These are phyloP conservation scores for Nitzschia sp. DNA, from an alignment of 108 stramenopile species.

Conservation along the genomic window DNA sequence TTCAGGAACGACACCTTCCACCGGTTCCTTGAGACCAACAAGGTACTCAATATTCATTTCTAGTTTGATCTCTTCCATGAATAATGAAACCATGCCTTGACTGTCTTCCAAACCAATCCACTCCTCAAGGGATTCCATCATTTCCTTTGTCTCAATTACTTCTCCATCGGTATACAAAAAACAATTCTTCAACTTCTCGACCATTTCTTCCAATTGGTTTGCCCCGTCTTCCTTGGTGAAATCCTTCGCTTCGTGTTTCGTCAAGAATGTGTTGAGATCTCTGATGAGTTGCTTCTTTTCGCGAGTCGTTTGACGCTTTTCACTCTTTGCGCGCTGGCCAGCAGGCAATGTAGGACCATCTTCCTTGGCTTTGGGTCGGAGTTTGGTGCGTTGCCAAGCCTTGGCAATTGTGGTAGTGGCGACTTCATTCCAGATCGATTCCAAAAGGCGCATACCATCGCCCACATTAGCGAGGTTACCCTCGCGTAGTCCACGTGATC, in stretches of 20 bases:
- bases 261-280: conserved; percentile 20
- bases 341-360: conserved; percentile 3
- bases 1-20: conserved; percentile 23
- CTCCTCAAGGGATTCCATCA: conserved; percentile 21
- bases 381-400: conserved; percentile 29
- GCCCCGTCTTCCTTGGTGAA: conserved; percentile 3
- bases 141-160: conserved; percentile 15
- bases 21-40: conserved; percentile 19
- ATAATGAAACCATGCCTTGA: conserved; percentile 12
- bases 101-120: conserved; percentile 28
- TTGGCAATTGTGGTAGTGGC: conserved; percentile 20
- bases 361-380: conserved; percentile 21
- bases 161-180: conserved; percentile 17
- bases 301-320: conserved; percentile 27
- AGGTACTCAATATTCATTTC: conserved; percentile 33
- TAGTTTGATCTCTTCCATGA: conserved; percentile 25
- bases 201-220: conserved; percentile 22
- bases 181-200: conserved; percentile 27
- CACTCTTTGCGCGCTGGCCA: conserved; percentile 24
- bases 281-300: conserved; percentile 30
- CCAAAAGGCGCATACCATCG: conserved; percentile 24
- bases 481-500: conserved; percentile 22
- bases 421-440: conserved; percentile 25
- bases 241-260: conserved; percentile 6
- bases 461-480: conserved; percentile 16